phyloP scores from a whole-genome alignment of 2,329 filamentous ascomycete species.

The Colletotrichum acutatum region DNA sequence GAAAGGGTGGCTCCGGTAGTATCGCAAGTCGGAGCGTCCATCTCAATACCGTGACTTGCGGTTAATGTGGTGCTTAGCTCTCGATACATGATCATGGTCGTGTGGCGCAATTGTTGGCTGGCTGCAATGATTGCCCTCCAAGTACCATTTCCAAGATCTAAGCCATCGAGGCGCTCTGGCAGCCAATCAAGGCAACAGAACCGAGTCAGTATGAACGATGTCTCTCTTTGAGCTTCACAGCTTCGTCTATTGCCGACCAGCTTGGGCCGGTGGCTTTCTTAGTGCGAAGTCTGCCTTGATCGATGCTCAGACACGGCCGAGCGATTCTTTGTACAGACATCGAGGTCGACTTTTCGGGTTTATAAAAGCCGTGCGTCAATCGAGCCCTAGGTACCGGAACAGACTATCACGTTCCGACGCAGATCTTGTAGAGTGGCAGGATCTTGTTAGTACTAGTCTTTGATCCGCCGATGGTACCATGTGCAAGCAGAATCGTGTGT shows the following conservation, averaged over 20 bases:
- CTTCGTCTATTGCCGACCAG: slow-evolving; percentile 7
- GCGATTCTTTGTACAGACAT: background rate
- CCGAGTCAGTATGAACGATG: slow-evolving; percentile 26
- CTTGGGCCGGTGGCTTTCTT: slow-evolving; percentile 14
- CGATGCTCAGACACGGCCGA: background rate
- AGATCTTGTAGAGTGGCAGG: background rate
- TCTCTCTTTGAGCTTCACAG: slow-evolving; percentile 22
- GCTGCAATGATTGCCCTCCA: slow-evolving; percentile 11
- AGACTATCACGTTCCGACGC: background rate
- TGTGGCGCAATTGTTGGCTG: slow-evolving; percentile 30
- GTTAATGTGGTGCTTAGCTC: background rate
- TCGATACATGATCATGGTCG: background rate
- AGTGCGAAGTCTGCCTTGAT: slow-evolving; percentile 1
- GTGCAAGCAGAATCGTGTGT: background rate
- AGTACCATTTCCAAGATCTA: slow-evolving; percentile 2
- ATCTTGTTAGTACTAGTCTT: background rate
- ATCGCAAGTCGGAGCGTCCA: slow-evolving; percentile 3
- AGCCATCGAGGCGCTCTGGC: background rate
- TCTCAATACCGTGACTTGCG: background rate
- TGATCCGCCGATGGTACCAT: background rate
- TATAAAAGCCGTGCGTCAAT: background rate
- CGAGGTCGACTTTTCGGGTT: background rate
- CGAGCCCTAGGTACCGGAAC: background rate
- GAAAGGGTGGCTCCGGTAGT: background rate
- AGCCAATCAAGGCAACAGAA: slow-evolving; percentile 3